Evolutionary conservation across 192 early-diverging fungal species (phyloP), one percentile per base, ranked within the genome.

Genomic region (Chytriomyces sp.): DNA sequence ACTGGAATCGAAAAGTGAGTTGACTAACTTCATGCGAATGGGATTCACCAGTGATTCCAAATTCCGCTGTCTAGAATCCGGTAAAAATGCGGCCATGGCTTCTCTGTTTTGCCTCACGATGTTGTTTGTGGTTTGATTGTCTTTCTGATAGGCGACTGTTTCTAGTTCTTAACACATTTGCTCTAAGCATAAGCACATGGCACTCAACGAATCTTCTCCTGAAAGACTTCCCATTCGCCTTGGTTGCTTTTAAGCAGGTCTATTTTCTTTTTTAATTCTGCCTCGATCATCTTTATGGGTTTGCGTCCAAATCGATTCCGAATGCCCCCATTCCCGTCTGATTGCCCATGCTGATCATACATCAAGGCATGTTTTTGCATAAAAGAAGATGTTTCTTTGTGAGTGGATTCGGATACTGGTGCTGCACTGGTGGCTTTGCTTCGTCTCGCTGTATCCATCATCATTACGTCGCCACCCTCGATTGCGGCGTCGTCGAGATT

Each of bases 201-300:
- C 36, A 39, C 19, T 25, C 31, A 78, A 84, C 83, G 22, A 22
- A 86, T 84, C 65, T 64, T 64, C 5, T 66, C 65, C 55, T 86
- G 82, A 44, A 86, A 82, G 14, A 73, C 71, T 54, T 86, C 85
- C 85, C 85, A 86, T 40, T 86, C 81, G 12, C 65, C 60, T 37
- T 83, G 85, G 59, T 84, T 86, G 6, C 59, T 80, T 52, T 82
- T 84, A 3, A 86, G 69, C 14, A 39, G 64, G 25, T 84, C 78
- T 17, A 86, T 84, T 3, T 80, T 69, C 69, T 84, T 84, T 31
- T 66, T 73, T 7, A 86, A 58, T 7, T 86, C 85, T 26, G 71
- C 74, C n/a, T 64, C 77, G 53, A 86, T 86, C 7, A 80, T 63
- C 17, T 83, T 73, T 1, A 86, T 73, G 1, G 85, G 85, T 68